These are phyloP conservation scores for Beverwykella pulmonaria DNA, from an alignment of 495 filamentous ascomycete species.

Conservation along the genomic window DNA sequence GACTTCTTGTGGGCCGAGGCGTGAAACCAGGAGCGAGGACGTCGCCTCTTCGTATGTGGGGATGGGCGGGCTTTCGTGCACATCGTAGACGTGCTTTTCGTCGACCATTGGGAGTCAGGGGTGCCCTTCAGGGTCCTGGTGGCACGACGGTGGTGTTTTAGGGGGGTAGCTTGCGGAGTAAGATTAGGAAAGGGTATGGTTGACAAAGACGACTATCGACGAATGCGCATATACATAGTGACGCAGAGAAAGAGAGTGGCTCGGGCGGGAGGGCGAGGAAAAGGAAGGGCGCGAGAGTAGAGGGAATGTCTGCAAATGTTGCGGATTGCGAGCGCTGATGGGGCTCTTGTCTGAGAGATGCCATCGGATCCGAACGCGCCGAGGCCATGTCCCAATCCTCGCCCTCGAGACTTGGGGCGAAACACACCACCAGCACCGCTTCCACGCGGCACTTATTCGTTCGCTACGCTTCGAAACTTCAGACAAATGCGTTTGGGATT, in stretches of 20 bases:
- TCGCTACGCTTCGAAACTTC: not conserved
- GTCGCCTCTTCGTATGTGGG: slow-evolving; percentile 93
- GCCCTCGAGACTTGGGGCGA: not conserved
- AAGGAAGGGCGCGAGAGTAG: not conserved
- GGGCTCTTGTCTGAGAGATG: not conserved
- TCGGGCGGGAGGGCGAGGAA: not conserved
- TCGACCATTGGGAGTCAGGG: slow-evolving; percentile 27
- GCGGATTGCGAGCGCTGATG: not conserved
- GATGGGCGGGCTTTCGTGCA: slow-evolving; percentile 75
- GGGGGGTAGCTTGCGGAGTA: slow-evolving; percentile 12
- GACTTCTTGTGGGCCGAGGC: slow-evolving; percentile 57
- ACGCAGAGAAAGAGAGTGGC: slow-evolving; percentile 3
- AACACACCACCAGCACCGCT: not conserved
- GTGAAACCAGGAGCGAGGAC: slow-evolving; percentile 62
- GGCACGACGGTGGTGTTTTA: not conserved
- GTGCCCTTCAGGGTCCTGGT: not conserved
- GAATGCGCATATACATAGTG: slow-evolving; percentile 30
- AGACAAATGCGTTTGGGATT: not conserved
- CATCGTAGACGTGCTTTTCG: slow-evolving; percentile 44
- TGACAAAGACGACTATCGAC: slow-evolving; percentile 20
- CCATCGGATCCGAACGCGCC: not conserved
- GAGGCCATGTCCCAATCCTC: not conserved
- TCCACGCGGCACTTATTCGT: not conserved
- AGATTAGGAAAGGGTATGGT: not conserved
- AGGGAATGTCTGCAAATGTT: slow-evolving; percentile 13